Percentiles rank a stretch among this genome's conserved stretches.
phyloP scores from a whole-genome alignment of 371 early-diverging fungal genomes.

The Apophysomyces sp. region DNA sequence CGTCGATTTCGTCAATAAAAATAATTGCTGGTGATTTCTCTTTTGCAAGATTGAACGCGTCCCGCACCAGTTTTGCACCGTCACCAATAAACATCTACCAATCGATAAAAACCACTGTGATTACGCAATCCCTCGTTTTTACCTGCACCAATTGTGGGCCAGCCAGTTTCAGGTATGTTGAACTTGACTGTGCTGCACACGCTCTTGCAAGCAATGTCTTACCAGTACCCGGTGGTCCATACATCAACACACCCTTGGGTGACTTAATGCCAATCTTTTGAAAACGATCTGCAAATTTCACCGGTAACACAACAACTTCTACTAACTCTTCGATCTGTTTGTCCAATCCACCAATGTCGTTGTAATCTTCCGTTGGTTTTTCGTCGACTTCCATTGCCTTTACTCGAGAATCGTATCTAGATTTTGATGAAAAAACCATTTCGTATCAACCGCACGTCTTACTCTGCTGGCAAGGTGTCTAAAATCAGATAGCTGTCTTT shows the following conservation, averaged over 20 bases:
- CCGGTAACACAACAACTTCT: conserved; percentile 31
- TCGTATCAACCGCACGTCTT: conserved; percentile 19
- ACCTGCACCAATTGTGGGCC: conserved; percentile 98
- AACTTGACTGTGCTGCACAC: conserved; percentile 69
- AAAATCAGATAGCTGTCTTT: conserved; percentile 99
- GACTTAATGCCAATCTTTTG: conserved; percentile 96
- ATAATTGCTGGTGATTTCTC: conserved; percentile 99
- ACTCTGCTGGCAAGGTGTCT: conserved; percentile 98
- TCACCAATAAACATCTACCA: conserved; percentile 99
- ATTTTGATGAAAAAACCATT: background rate
- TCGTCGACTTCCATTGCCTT: conserved; percentile 99
- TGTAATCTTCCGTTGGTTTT: conserved; percentile 99
- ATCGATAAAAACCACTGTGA: background rate
- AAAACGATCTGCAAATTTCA: conserved; percentile 56
- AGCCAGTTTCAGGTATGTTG: conserved; percentile 96
- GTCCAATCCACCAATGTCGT: conserved; percentile 43
- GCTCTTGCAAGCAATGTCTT: conserved; percentile 75
- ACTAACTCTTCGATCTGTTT: conserved; percentile 35
- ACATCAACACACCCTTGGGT: conserved; percentile 93
- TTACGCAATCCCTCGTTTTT: conserved; percentile 31
- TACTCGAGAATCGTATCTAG: conserved; percentile 96
- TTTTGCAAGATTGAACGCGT: conserved; percentile 98
- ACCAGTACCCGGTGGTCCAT: conserved; percentile 97
- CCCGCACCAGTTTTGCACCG: conserved; percentile 98
- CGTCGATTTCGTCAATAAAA: conserved; percentile 99